A percentile compares a stretch with the other conserved stretches of the same genome.
Conservation (phyloP, 1,284 basidiomycete species). For the Naganishia albida region DNA sequence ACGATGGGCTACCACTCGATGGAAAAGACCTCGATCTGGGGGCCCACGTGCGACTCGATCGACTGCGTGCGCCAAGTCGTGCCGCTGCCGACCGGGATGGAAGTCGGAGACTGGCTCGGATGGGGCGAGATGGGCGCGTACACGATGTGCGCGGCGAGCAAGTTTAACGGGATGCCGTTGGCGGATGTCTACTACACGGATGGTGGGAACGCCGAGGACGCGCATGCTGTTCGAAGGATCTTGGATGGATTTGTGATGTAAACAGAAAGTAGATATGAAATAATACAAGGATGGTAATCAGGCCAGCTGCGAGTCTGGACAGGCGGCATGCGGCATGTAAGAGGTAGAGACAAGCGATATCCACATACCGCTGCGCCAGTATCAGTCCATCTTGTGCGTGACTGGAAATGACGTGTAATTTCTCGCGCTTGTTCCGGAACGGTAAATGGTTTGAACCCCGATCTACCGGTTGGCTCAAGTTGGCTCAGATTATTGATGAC, state of each 20-base stretch:
- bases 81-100: conserved; percentile 64
- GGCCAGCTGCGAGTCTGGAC: no score
- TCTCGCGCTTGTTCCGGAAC: neutral
- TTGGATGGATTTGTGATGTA: conserved; percentile 37
- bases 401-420: conserved; percentile 16
- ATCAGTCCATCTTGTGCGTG: no score
- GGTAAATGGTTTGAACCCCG: conserved; percentile 12
- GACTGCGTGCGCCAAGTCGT: conserved; percentile 73
- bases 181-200: conserved; percentile 49
- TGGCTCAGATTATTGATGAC: conserved; percentile 6
- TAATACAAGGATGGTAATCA: neutral
- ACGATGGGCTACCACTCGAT: conserved; percentile 54
- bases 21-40: conserved; percentile 58
- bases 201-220: conserved; percentile 41
- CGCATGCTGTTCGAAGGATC: conserved; percentile 42
- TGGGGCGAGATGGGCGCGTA: conserved; percentile 94
- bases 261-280: conserved; percentile 4
- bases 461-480: neutral
- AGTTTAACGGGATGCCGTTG: conserved; percentile 68
- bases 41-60: conserved; percentile 84
- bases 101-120: conserved; percentile 87
- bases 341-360: no score
- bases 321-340: no score
- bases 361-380: no score
- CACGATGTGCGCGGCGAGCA: conserved; percentile 84